Evolutionary conservation across 805 yeast species (phyloP).

Genomic region (Suhomyces vadensis): DNA sequence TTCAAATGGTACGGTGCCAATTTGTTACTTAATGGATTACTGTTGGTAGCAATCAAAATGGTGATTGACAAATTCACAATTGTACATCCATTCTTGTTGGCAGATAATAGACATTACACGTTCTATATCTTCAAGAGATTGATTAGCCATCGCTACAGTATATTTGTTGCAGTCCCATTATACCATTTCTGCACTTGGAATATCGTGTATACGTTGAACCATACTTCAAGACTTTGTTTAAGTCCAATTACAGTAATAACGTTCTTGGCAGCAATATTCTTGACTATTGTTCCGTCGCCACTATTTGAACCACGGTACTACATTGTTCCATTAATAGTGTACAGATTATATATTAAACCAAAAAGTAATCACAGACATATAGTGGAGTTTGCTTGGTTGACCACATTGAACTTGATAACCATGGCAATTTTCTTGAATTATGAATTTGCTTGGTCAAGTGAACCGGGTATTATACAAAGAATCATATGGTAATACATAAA

Average conservation of each 20-base stretch:
- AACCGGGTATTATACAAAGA: conserved; percentile 61
- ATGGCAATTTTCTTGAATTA: conserved; percentile 56
- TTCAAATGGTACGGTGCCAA: conserved; percentile 21
- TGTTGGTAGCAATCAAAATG: conserved; percentile 36
- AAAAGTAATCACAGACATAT: conserved; percentile 39
- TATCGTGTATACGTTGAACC: conserved; percentile 19
- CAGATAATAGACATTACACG: conserved; percentile 93
- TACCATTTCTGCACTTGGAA: conserved; percentile 63
- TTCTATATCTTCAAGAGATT: conserved; percentile 79
- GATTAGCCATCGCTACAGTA: conserved; percentile 49
- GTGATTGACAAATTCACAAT: conserved; percentile 62
- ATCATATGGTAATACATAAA: conserved; percentile 71
- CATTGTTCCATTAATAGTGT: conserved; percentile 74
- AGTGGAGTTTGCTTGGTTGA: conserved; percentile 64
- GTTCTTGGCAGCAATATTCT: conserved; percentile 50
- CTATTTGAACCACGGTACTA: conserved; percentile 92
- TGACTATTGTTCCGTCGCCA: conserved; percentile 85
- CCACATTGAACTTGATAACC: conserved; percentile 53
- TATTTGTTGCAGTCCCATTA: conserved; percentile 56
- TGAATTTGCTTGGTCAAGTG: conserved; percentile 69
- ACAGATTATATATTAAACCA: conserved; percentile 61
- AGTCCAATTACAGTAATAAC: conserved; percentile 47
- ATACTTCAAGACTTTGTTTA: conserved; percentile 14
- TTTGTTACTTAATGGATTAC: conserved; percentile 15
- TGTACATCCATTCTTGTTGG: conserved; percentile 85